Base-by-base conservation (phyloP, 2,329 filamentous ascomycete genomes). In the Fusarium neocosmosporiellum region DNA sequence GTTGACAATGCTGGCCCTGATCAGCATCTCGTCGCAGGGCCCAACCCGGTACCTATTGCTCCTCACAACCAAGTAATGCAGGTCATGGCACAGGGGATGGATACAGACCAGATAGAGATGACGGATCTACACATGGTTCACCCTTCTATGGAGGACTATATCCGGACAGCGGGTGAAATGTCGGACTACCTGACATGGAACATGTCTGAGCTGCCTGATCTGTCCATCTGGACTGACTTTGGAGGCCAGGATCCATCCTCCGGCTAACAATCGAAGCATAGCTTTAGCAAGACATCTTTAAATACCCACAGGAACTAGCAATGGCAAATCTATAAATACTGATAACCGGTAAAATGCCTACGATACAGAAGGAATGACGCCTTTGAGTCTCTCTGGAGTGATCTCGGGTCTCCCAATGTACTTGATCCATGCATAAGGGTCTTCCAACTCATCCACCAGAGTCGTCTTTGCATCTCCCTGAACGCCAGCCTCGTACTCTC, bases 351-450 rank as follows among this genome's bases (percentile, higher is more conserved):
- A 14, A 20, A n/a, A 59, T n/a, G 0, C 14, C 2, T 41, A 59
- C 14, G 36, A 24, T 13, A 59, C 57, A 33, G 57, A 18, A 2
- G 69, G 69, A 5, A 71, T 39, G 2, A 71, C 41, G 2, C 20
- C 58, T 10, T 41, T 31, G 1, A 69, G 27, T 22, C 46, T 41
- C 6, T 65, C 33, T 3, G 69, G 69, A 1, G 59, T 71, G 7
- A 69, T 71, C 24, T 61, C 59, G 1, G 69, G 69, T 2, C 55
- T 43, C 2, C 63, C 63, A 1, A 71, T 69, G 13, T 71, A 71
- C 34, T 71, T 71, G 8, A 71, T 69, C 69, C 69, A 71, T 18
- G 69, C 54, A 46, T 69, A 69, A 2, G 69, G 69, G n/a, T 71
- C 69, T 0, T 59, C 37, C 36, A 71, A 10, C 37, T 69, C 66